A percentile compares a stretch with the other conserved stretches of the same genome.
phyloP scores from a whole-genome alignment of 345 rosid species.

The Melaleuca quinquenervia region DNA sequence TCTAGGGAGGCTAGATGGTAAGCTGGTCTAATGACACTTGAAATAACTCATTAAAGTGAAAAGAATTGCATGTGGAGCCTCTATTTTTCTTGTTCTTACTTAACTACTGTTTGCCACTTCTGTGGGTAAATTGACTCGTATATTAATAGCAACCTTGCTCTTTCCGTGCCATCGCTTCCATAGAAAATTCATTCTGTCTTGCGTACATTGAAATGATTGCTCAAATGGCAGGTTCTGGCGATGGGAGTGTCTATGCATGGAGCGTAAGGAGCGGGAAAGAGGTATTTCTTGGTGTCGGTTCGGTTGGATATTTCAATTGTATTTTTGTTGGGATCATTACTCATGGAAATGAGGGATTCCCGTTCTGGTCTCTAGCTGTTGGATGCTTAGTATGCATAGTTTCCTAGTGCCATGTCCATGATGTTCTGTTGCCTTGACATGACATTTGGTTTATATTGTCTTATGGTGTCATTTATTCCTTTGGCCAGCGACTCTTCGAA shows the following conservation, averaged over 20 bases:
- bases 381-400: neutral
- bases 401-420: neutral
- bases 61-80: neutral
- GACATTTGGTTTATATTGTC: neutral
- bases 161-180: neutral
- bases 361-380: neutral
- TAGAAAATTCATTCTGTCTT: neutral
- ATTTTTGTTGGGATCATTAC: neutral
- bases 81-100: neutral
- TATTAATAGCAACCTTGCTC: neutral
- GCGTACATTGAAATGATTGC: neutral
- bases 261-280: constrained; percentile 79
- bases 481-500: neutral
- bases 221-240: constrained; percentile 64
- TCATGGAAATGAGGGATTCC: neutral
- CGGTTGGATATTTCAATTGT: neutral
- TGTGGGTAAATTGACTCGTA: neutral
- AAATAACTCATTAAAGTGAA: neutral
- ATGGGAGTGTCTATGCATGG: constrained; percentile 92
- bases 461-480: neutral
- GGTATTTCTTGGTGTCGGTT: constrained; percentile 28
- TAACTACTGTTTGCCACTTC: neutral
- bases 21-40: neutral
- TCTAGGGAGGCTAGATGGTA: neutral
- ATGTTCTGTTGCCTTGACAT: neutral